Evolutionary conservation across 805 yeast genomes (phyloP).

Genomic region (Barnettozyma pratensis): DNA sequence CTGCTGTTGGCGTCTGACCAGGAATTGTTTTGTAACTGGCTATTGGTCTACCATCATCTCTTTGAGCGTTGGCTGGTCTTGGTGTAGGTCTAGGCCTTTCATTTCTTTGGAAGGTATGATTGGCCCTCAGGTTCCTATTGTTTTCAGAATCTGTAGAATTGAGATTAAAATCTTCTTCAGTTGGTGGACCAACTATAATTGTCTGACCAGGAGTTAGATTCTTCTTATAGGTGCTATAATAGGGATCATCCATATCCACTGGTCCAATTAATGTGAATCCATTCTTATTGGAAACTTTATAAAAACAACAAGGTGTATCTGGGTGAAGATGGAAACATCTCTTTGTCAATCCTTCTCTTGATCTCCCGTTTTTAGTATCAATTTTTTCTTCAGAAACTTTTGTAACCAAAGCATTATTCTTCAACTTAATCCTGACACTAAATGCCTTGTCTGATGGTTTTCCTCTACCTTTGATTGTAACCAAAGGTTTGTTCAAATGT

Average conservation of each 20-base stretch:
- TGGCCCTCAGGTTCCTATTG: too few species aligned
- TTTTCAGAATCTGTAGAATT: background rate
- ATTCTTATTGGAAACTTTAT: background rate
- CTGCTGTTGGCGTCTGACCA: too few species aligned
- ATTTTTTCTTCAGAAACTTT: background rate
- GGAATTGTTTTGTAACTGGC: too few species aligned
- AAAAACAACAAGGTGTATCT: slow-evolving; percentile 2
- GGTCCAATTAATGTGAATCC: background rate
- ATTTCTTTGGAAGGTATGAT: too few species aligned
- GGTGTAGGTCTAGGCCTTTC: too few species aligned
- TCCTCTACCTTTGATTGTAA: slow-evolving; percentile 5
- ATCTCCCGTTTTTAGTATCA: slow-evolving; percentile 5
- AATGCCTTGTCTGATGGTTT: slow-evolving; percentile 1
- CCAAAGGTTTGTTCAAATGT: slow-evolving; percentile 4
- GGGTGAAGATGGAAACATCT: slow-evolving; percentile 1
- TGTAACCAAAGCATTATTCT: background rate
- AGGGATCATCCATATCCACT: background rate
- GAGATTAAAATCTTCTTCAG: background rate
- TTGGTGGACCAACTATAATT: background rate
- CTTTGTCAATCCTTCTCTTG: background rate
- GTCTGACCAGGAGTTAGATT: background rate
- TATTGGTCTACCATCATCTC: too few species aligned
- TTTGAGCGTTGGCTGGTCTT: too few species aligned
- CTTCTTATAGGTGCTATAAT: background rate
- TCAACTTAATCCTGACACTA: background rate